These are phyloP conservation scores for Scheffersomyces segobiensis DNA, from an alignment of 1,139 yeast genomes.

Conservation along the genomic window DNA sequence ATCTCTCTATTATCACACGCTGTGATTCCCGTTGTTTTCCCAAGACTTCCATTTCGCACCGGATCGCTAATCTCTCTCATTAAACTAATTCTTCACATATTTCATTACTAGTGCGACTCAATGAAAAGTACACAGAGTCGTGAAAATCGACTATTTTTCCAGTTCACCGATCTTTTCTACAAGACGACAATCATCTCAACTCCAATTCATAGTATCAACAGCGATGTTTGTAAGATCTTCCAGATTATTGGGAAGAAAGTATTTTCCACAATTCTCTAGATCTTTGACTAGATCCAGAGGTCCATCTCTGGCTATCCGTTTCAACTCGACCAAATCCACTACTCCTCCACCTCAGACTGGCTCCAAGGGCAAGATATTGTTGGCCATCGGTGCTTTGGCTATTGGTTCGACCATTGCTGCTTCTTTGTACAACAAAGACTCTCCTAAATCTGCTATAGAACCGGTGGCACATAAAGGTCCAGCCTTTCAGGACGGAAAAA, in stretches of 20 bases:
- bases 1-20: no score
- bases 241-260: neutral
- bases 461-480: slow-evolving; percentile 27
- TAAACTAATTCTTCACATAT: neutral
- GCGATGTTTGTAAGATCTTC: neutral
- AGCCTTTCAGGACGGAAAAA: slow-evolving; percentile 61
- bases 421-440: slow-evolving; percentile 41
- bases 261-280: slow-evolving; percentile 1
- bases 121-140: neutral
- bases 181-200: neutral
- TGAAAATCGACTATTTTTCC: neutral
- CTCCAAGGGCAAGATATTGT: slow-evolving; percentile 25
- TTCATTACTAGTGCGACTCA: neutral
- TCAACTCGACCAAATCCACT: slow-evolving; percentile 17
- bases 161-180: neutral
- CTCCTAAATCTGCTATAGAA: slow-evolving; percentile 51
- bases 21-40: neutral
- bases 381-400: slow-evolving; percentile 39
- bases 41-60: neutral
- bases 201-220: neutral
- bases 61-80: neutral
- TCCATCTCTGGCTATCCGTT: slow-evolving; percentile 8
- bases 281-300: neutral
- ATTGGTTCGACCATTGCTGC: slow-evolving; percentile 51
- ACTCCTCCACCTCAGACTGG: slow-evolving; percentile 13